These are phyloP conservation scores for Kalaharituber pfeilii DNA, from an alignment of 2,329 filamentous ascomycete species.

Conservation along the genomic window DNA sequence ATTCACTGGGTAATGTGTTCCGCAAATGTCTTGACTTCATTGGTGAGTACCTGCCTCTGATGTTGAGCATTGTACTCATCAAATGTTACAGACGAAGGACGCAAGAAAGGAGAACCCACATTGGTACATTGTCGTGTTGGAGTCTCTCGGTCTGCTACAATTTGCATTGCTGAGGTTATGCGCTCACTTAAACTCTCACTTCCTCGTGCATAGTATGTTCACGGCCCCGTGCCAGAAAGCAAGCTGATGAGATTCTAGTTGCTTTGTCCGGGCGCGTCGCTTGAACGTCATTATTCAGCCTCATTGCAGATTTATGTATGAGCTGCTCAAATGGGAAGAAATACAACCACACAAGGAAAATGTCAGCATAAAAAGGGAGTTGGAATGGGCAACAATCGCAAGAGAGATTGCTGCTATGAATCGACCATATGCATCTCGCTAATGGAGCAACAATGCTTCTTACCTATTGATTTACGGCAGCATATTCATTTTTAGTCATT, in stretches of 20 bases:
- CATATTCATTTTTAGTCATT: no score
- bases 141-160: constrained; percentile 86
- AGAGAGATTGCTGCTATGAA: constrained; percentile 94
- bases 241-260: constrained; percentile 32
- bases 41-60: constrained; percentile 40
- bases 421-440: constrained; percentile 52
- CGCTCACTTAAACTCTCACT: constrained; percentile 61
- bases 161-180: constrained; percentile 99
- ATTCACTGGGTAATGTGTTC: constrained; percentile 75
- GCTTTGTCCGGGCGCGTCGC: constrained; percentile 78
- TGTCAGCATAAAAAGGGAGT: constrained; percentile 47
- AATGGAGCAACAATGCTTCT: constrained; percentile 35
- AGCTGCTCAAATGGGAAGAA: constrained; percentile 93
- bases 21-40: constrained; percentile 77
- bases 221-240: constrained; percentile 11
- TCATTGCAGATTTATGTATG: constrained; percentile 84
- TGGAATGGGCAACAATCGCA: constrained; percentile 80
- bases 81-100: constrained; percentile 50
- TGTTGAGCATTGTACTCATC: background rate
- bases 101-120: constrained; percentile 59
- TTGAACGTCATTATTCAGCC: constrained; percentile 98
- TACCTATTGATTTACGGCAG: no score
- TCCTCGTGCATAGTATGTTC: constrained; percentile 61
- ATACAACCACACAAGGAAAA: constrained; percentile 40
- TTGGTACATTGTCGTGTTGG: constrained; percentile 93